A percentile compares a stretch with the other conserved stretches of the same genome.
phyloP scores from a whole-genome alignment of 345 rosid species.

The Boechera stricta region DNA sequence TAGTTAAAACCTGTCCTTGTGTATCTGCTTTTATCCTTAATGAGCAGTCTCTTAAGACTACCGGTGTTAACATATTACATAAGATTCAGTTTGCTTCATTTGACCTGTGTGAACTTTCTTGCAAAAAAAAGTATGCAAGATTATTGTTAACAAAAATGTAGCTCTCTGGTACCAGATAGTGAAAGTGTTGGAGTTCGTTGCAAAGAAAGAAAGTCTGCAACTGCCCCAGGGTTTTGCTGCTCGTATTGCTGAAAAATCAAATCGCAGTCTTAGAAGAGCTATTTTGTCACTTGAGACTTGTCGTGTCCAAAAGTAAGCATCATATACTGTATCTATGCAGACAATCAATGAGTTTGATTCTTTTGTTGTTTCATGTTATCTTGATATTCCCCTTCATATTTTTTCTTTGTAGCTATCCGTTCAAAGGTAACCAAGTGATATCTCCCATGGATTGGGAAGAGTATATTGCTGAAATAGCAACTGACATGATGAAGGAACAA shows the following conservation, averaged over 20 bases:
- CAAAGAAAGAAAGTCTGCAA: constrained; percentile 83
- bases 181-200: constrained; percentile 80
- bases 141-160: constrained; percentile 2
- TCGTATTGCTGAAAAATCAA: constrained; percentile 85
- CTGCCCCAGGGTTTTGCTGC: constrained; percentile 83
- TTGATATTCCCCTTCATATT: constrained; percentile 12
- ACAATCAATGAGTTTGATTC: neutral
- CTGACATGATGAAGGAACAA: constrained; percentile 94
- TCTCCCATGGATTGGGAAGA: constrained; percentile 98
- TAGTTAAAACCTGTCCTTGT: neutral
- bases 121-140: neutral
- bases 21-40: neutral
- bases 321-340: constrained; percentile 3
- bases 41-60: neutral
- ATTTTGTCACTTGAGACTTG: constrained; percentile 87
- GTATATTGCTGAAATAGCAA: constrained; percentile 80
- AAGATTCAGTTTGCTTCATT: constrained; percentile 19
- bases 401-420: constrained; percentile 66
- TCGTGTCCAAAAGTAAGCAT: constrained; percentile 81
- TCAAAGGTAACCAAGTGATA: constrained; percentile 71
- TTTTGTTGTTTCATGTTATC: constrained; percentile 5
- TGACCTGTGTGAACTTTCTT: constrained; percentile 12
- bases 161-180: constrained; percentile 59
- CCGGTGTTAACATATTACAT: neutral
- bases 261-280: constrained; percentile 85